Conservation (phyloP, 2,329 filamentous ascomycete species). For the Aspergillus piperis region DNA sequence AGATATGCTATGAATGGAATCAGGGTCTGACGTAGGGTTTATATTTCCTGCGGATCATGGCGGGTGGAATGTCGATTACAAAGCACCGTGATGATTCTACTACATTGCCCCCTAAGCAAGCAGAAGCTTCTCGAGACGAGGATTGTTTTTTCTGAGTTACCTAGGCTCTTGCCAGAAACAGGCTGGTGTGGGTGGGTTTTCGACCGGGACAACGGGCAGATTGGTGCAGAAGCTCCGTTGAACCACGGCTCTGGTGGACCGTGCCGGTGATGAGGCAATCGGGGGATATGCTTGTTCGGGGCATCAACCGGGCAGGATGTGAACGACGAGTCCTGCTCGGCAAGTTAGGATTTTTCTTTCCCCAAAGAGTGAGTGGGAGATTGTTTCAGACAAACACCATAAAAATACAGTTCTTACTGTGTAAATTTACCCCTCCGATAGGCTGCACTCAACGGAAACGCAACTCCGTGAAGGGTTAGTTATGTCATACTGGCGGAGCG, state of each 20-base stretch:
- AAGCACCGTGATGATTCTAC: neutral
- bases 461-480: too few species aligned
- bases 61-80: neutral
- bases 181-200: neutral
- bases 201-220: neutral
- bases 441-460: too few species aligned
- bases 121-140: slow-evolving; percentile 2
- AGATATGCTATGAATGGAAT: neutral
- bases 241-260: slow-evolving; percentile 1
- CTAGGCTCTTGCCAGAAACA: neutral
- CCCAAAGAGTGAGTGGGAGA: too few species aligned
- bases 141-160: neutral
- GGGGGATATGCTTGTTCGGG: neutral
- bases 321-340: too few species aligned
- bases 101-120: neutral
- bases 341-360: too few species aligned
- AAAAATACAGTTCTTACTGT: too few species aligned
- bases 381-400: too few species aligned
- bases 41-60: neutral
- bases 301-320: neutral
- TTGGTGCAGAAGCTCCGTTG: neutral
- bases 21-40: neutral
- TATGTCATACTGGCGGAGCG: too few species aligned
- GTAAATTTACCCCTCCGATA: too few species aligned
- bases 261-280: neutral